These are phyloP conservation scores for Hylodesmum podocarpum DNA, from an alignment of 306 rosid species.

Conservation along the genomic window DNA sequence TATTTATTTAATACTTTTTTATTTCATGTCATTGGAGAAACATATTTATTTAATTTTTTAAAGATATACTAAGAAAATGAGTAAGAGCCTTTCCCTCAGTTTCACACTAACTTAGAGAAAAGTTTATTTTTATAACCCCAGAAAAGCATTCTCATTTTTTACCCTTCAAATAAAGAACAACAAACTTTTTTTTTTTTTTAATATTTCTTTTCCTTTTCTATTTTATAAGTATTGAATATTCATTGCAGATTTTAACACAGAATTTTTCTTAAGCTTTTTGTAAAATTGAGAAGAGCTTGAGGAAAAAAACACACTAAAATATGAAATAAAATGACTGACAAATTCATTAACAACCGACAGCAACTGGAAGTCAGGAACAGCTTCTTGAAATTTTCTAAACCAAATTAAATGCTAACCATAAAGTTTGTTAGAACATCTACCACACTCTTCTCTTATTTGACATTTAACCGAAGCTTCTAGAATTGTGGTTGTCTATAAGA, in stretches of 20 bases:
- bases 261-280: not conserved
- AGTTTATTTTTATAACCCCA: not conserved
- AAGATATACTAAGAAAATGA: not conserved
- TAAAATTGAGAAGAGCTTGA: not conserved
- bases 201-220: not conserved
- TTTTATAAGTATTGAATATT: not conserved
- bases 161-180: not conserved
- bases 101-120: not conserved
- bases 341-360: not conserved
- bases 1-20: not conserved
- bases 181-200: not conserved
- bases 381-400: too few species aligned
- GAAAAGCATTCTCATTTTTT: not conserved
- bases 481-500: not conserved
- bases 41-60: not conserved
- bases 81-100: not conserved
- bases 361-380: not conserved
- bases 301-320: not conserved
- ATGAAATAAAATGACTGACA: not conserved
- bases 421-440: not conserved
- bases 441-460: not conserved
- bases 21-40: not conserved
- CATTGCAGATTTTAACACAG: not conserved
- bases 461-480: not conserved
- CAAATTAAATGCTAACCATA: not conserved